Conservation (phyloP, 208 protist genomes). For the Cochliopodium minus region DNA sequence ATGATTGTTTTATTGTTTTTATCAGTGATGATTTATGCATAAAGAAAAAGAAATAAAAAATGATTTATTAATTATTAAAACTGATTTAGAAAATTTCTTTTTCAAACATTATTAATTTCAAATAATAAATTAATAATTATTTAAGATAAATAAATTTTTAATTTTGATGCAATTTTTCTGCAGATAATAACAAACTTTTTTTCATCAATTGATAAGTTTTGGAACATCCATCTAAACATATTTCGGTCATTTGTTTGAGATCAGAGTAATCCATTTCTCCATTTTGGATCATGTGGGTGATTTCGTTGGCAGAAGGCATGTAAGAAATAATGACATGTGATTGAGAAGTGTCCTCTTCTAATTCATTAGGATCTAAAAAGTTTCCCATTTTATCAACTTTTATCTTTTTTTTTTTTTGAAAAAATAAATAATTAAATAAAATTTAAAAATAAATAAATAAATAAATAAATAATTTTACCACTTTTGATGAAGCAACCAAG, state of each 20-base stretch:
- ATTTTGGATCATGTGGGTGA: conserved; percentile 15
- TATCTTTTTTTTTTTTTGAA: no score
- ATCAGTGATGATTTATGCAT: no score
- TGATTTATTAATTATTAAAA: no score
- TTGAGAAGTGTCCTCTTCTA: conserved; percentile 1
- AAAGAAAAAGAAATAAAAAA: no score
- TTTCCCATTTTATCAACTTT: conserved; percentile 11
- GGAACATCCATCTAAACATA: conserved; percentile 8
- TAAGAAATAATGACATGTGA: neutral
- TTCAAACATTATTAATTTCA: no score
- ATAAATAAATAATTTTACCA: neutral
- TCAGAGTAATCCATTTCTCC: conserved; percentile 8
- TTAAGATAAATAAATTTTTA: no score
- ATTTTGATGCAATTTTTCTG: no score
- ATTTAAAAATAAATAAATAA: neutral
- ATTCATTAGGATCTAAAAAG: conserved; percentile 3
- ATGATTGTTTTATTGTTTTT: no score
- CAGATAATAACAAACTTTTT: neutral
- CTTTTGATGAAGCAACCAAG: conserved; percentile 17
- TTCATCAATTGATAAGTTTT: conserved; percentile 7
- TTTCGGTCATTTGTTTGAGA: neutral
- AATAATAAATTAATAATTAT: no score
- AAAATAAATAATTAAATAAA: no score
- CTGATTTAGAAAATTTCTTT: no score
- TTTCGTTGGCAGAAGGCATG: conserved; percentile 12